A percentile compares a stretch with the other conserved stretches of the same genome.
These are phyloP conservation scores for Eutrema yunnanense DNA, from an alignment of 345 rosid genomes.

Conservation along the genomic window DNA sequence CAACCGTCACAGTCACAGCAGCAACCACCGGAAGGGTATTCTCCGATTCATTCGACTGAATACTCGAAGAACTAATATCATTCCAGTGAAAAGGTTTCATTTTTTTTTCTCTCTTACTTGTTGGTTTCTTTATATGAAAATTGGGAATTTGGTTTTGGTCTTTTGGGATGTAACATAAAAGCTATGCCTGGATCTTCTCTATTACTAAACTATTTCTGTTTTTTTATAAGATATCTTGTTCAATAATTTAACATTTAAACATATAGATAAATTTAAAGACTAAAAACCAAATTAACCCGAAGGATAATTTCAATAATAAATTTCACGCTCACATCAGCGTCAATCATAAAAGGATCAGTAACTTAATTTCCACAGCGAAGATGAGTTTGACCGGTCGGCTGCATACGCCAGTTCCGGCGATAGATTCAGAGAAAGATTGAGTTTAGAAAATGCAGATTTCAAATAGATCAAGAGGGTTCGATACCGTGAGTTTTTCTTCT, in stretches of 20 bases:
- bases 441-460: constrained; percentile 35
- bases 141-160: constrained; percentile 17
- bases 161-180: constrained; percentile 12
- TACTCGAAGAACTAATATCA: constrained; percentile 28
- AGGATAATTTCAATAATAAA: background rate
- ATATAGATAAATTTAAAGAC: background rate
- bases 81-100: background rate
- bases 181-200: constrained; percentile 8
- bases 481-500: constrained; percentile 59
- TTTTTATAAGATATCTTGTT: background rate
- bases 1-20: constrained; percentile 13
- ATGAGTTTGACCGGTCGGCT: constrained; percentile 53
- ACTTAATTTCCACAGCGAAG: constrained; percentile 56
- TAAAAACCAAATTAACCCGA: background rate
- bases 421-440: constrained; percentile 20
- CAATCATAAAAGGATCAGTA: constrained; percentile 28
- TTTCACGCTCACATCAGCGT: background rate
- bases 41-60: constrained; percentile 33
- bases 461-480: constrained; percentile 37
- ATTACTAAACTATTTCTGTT: background rate
- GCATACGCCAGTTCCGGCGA: constrained; percentile 48
- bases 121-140: constrained; percentile 10
- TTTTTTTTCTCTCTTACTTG: background rate
- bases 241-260: background rate
- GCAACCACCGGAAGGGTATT: constrained; percentile 39